Base-by-base conservation (phyloP, 768 basidiomycete species). In the Pholiota molesta region DNA sequence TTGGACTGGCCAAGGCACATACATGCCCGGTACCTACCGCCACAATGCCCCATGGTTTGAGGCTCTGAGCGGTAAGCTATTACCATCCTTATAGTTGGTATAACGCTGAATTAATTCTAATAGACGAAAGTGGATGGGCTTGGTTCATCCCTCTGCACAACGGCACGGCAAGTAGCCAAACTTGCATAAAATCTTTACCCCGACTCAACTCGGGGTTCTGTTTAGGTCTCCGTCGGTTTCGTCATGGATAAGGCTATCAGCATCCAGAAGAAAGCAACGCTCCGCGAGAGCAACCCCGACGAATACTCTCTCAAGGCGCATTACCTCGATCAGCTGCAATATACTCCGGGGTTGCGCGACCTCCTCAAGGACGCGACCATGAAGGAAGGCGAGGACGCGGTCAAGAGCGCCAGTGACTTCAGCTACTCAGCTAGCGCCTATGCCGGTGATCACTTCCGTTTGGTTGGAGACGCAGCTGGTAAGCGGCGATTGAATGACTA, bases 151-250 rank as follows among this genome's bases (percentile, higher is more conserved):
- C 62, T 31, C 53, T 63, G 26, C 35, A 60, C 31, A 37, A 63
- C 28, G 58, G 54, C 13, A 59, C 58, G 11, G 59, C 31, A 39
- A 55, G 35, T 37, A 35, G 39, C 37, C 31, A 39, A 55, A 9
- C 7, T 13, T 17, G 53, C 9, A 37, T 19, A 14, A 13, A 26
- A 19, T 21, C 3, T 5, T 16, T 21, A 1, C 23, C 35, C 16
- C 10, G 33, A 28, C 31, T n/a, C 57, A 19, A 69, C 76, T 10
- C 59, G n/a, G 7, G 7, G 47, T 49, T 40, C n/a, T 33, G 35
- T 31, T 5, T 23, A 69, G 28, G 80, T 79, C 1, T 86, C 84
- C 11, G 80, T 86, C 19, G 85, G 85, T 7, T 65, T 86, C 59
- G 84, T 86, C 39, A 79, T 83, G 74, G 74, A 82, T 58, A 74